Base-by-base conservation (phyloP, 208 protist genomes). In the Porcisia hertigi region DNA sequence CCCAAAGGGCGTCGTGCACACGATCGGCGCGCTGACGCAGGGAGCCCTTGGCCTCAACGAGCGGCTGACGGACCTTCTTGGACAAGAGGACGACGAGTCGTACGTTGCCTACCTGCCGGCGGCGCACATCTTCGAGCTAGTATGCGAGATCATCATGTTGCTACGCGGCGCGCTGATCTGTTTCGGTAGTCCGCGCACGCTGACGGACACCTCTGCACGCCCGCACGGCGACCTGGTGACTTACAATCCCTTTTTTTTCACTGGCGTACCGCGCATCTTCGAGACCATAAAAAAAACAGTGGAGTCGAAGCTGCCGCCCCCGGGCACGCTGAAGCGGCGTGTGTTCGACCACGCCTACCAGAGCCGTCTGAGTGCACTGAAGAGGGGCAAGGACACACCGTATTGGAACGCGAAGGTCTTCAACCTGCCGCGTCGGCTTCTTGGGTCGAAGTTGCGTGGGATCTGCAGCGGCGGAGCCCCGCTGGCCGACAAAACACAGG, bases 101-200 rank as follows among this genome's bases (percentile, higher is more conserved):
- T 97, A 97, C 79, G 67, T 96, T 20, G 85, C 92, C 7, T 98
- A 98, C 75, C 89, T 98, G 25, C 97, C 97, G 39, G 60, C 92
- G 1, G 95, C 94, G 12, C 97, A 98, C 88, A 97, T 98, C 71
- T 92, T 98, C 39, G 97, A 98, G 86, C 85, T 98, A 58, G 71
- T 79, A 9, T 88, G 82, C 23, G 73, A 94, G 74, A 88, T 69
- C 47, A 76, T 96, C 69, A 77, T 97, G 49, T 64, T 98, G n/a
- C 55, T 76, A 1, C 78, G 90, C 20, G 92, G 93, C 49, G 80
- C 71, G 18, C 49, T 89, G 55, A 80, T 97, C 73, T 82, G 92
- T 77, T 98, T 93, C 79, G 92, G 91, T 65, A 83, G 36, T n/a
- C 91, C 91, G 36, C 89, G 92, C 58, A 97, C 95, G 53, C 81